Base-by-base conservation (phyloP, 2,329 filamentous ascomycete genomes). In the Trichoderma koningiopsis region DNA sequence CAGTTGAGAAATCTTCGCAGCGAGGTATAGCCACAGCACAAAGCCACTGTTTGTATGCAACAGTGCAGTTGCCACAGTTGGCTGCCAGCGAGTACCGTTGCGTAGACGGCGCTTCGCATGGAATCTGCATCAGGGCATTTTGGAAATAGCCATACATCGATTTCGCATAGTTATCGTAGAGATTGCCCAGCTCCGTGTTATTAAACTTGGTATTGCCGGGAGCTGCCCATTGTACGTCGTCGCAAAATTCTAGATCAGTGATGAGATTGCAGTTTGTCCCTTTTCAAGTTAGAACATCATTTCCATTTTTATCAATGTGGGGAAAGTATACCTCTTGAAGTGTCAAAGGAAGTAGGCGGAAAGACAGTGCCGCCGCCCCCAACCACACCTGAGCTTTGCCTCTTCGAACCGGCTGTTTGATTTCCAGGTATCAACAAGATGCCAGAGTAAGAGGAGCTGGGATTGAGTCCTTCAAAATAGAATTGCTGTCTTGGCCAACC, bases 1-100 rank as follows among this genome's bases (percentile, higher is more conserved):
- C 75, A 60, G 84, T 87, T 62, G 85, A 87, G 75, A 92, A 96
- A 81, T 97, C 95, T 76, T 93, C 91, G 82, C 96, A 99, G 35
- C 94, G 92, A 1, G 96, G 96, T 71, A 99, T 96, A 19, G 89
- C 91, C 33, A 98, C 94, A 29, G 93, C 92, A 82, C 96, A 99
- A 24, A 99, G 89, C 96, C 96, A 99, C 76, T 89, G 85, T 79
- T 96, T 97, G 85, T 99, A 99, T 10, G 93, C 93, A 0, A 78
- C 76, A 19, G 84, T 87, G 80, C 96, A 99, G 79, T 96, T 87
- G 55, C 83, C 79, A 83, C 96, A 99, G 73, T 81, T 87, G 53
- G 89, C 88, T 1, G 89, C 91, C 16, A 98, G 88, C 1, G 94
- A 97, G 81, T 97, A 99, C 72, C 88, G 87, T 16, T 92, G 88